phyloP scores from a whole-genome alignment of 148 eudicot species.

The Cornus florida region DNA sequence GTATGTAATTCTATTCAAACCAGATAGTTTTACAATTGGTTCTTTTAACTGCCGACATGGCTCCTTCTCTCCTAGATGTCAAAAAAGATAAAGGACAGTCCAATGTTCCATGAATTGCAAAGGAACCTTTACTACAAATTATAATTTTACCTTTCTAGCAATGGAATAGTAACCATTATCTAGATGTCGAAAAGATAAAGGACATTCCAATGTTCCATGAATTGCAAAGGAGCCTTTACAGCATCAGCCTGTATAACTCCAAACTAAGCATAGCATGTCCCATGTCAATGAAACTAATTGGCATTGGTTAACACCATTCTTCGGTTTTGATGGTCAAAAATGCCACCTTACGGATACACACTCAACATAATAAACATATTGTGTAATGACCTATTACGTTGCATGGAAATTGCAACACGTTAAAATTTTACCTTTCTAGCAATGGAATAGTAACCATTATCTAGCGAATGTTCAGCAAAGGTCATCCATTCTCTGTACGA shows the following conservation, averaged over 20 bases:
- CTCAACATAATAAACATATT: background rate
- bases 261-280: background rate
- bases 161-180: too few species aligned
- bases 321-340: background rate
- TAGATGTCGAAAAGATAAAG: too few species aligned
- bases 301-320: background rate
- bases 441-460: slow-evolving; percentile 50
- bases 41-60: background rate
- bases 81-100: background rate
- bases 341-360: background rate
- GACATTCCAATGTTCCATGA: background rate
- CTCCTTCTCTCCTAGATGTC: background rate
- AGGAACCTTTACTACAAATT: background rate
- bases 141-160: too few species aligned
- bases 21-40: background rate
- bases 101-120: background rate
- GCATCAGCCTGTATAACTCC: background rate
- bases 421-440: slow-evolving; percentile 39
- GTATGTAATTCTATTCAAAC: background rate
- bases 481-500: slow-evolving; percentile 61
- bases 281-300: background rate
- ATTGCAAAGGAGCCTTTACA: background rate
- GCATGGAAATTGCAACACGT: background rate
- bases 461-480: slow-evolving; percentile 66
- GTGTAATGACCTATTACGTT: background rate